A percentile compares a stretch with the other conserved stretches of the same genome.
Evolutionary conservation across 1,284 basidiomycete species (phyloP).

Genomic region (Neolentinus lepideus): DNA sequence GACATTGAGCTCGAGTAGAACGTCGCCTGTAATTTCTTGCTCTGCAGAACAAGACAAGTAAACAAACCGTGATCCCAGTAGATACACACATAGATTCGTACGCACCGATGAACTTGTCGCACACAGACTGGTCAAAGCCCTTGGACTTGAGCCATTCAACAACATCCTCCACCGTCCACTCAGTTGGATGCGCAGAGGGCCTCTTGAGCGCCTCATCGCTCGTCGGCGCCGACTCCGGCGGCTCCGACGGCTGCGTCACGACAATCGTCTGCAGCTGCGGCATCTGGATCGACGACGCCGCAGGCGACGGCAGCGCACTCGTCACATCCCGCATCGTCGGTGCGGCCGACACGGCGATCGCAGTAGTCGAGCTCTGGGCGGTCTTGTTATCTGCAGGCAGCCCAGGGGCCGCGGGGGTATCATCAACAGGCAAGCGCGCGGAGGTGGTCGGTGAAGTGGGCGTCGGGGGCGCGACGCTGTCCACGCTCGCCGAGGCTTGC

Average conservation of each 20-base stretch:
- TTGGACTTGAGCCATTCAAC: conserved; percentile 83
- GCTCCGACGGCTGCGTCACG: neutral
- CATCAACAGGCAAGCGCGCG: neutral
- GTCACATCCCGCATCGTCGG: conserved; percentile 13
- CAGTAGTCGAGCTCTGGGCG: neutral
- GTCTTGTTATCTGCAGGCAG: neutral
- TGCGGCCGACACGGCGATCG: neutral
- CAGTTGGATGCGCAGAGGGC: conserved; percentile 40
- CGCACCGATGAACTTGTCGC: conserved; percentile 81
- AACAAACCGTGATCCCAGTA: conserved; percentile 2
- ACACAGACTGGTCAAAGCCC: conserved; percentile 80
- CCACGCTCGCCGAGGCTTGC: conserved; percentile 10
- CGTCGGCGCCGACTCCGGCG: neutral
- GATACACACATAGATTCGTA: no score
- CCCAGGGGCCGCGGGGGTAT: neutral
- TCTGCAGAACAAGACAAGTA: conserved; percentile 38
- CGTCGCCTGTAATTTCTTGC: conserved; percentile 98
- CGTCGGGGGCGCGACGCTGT: neutral
- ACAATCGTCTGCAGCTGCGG: neutral
- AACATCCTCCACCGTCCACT: conserved; percentile 89
- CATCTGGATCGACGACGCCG: conserved; percentile 11
- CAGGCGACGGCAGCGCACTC: conserved; percentile 30
- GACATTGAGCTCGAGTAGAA: conserved; percentile 90
- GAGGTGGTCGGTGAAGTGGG: neutral
- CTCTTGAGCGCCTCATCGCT: neutral